Evolutionary conservation across 768 basidiomycete species (phyloP).

Genomic region (Lactifluus volemus): DNA sequence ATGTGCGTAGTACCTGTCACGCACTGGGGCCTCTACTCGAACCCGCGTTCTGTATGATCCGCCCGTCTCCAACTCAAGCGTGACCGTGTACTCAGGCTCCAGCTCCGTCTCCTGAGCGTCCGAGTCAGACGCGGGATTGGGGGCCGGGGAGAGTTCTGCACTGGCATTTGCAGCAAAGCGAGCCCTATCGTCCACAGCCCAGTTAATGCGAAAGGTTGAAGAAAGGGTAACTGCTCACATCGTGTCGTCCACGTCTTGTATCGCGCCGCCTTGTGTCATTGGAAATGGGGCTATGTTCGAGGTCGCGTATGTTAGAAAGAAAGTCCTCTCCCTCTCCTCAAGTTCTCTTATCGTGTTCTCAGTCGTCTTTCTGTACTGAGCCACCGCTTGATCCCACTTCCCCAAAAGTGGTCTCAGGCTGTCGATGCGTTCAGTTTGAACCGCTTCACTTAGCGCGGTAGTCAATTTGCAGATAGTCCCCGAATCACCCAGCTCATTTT

Average conservation of each 20-base stretch:
- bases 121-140: no score
- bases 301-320: no score
- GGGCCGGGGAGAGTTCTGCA: no score
- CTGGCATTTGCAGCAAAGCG: no score
- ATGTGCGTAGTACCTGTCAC: background rate
- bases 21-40: background rate
- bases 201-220: no score
- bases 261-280: no score
- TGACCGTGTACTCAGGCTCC: background rate
- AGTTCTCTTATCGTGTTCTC: background rate
- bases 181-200: no score
- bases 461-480: background rate
- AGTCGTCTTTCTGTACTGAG: background rate
- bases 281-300: no score
- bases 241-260: no score
- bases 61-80: background rate
- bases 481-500: background rate
- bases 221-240: no score
- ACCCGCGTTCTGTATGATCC: background rate
- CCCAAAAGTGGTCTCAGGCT: background rate
- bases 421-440: background rate
- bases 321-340: background rate
- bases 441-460: background rate
- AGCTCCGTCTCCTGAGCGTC: no score
- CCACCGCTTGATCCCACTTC: background rate